Conservation (phyloP, 352 stramenopile genomes). For the Pythium biforme region DNA sequence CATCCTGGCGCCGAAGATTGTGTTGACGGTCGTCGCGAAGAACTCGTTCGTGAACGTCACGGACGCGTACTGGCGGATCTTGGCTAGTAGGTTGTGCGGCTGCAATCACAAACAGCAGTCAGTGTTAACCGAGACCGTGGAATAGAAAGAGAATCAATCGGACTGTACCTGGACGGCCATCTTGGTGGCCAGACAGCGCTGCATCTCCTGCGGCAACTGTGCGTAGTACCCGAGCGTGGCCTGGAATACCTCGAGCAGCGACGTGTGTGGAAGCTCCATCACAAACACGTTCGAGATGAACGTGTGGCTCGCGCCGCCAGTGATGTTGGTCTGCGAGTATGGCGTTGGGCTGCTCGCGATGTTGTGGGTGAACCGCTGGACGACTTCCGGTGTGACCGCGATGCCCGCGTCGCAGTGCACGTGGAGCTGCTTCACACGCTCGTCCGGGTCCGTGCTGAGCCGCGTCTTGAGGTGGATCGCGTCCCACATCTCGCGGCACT, state of each 20-base stretch:
- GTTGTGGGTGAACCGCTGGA: constrained; percentile 37
- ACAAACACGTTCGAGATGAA: constrained; percentile 56
- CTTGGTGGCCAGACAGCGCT: constrained; percentile 29
- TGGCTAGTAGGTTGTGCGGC: constrained; percentile 34
- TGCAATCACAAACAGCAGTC: constrained; percentile 3
- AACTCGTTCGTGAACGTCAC: constrained; percentile 45
- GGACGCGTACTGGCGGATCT: constrained; percentile 35
- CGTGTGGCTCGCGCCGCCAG: constrained; percentile 43
- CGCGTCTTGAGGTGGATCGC: constrained; percentile 40
- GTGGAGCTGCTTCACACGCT: constrained; percentile 39
- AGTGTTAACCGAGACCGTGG: neutral
- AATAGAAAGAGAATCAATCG: neutral
- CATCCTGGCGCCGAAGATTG: constrained; percentile 35
- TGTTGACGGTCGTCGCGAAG: constrained; percentile 42
- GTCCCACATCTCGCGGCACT: constrained; percentile 49
- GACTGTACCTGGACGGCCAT: constrained; percentile 30
- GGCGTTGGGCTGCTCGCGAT: constrained; percentile 38
- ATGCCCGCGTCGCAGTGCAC: constrained; percentile 37
- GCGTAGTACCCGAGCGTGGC: constrained; percentile 41
- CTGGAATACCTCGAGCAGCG: constrained; percentile 33
- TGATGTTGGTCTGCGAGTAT: constrained; percentile 63
- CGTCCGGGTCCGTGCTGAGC: constrained; percentile 15
- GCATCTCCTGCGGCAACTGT: constrained; percentile 34
- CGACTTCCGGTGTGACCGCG: constrained; percentile 34
- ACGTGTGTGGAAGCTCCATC: constrained; percentile 41